Base-by-base conservation (phyloP, 345 rosid species). In the Salix udensis region DNA sequence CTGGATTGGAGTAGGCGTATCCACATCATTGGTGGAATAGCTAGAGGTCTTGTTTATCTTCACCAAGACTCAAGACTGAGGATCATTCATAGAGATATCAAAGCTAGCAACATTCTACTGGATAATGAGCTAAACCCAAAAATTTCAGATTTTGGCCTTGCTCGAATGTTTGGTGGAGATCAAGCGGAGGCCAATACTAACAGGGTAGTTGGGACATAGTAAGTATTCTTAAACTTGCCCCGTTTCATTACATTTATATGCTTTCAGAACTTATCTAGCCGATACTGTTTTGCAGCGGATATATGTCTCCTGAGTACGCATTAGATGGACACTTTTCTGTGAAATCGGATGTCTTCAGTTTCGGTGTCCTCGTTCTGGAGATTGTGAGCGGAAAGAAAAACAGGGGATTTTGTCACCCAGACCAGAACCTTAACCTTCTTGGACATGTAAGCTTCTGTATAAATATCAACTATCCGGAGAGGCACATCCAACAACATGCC, bases 51-150 rank as follows among this genome's bases (percentile, higher is more conserved):
- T 9, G 62, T 74, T 19, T 74, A 74, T 46, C 70, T 74, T 44
- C 77, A 74, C 31, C 71, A 74, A 48, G 77, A 74, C 36, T 74
- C 77, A 10, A 74, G 77, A 9, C 71, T 65, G 21, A 74, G 71
- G 34, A 74, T 74, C 3, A 60, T 78, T 13, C 77, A 82, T 14
- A 70, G 84, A 73, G 84, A 40, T 5, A 40, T 40, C 7, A 40
- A 40, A 40, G 44, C 44, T 2, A 40, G 44, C 44, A 40, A 40
- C 44, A 40, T 40, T 40, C 8, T 40, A 40, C 44, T 40, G 2
- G 44, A 40, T 9, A 40, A 40, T 40, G 50, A 44, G 50, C 37
- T 67, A 23, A 36, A 67, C 46, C 71, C 71, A 36, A 67, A 67
- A 21, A 67, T 67, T 36, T 39, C 71, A 67, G 71, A 67, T 11